Evolutionary conservation across 441 rosid genomes (phyloP), one percentile per base, ranked within the genome.

Genomic region (Kokia cookei): DNA sequence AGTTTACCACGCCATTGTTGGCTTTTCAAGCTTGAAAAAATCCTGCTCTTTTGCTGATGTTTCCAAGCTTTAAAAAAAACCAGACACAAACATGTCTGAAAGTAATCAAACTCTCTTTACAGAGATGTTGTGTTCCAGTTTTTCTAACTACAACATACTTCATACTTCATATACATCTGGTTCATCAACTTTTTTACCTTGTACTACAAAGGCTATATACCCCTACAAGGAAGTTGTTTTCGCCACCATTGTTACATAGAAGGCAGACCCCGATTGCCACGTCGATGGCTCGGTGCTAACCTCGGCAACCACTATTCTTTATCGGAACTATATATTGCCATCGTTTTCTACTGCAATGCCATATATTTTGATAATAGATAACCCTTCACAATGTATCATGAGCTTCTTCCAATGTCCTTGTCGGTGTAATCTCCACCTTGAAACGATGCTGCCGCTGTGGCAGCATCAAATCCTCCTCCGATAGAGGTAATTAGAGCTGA

Each of bases 401-500:
- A 90, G 81, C 88, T 86, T 71, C 92, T 82, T 65, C 92, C 88
- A 26, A 88, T 78, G 76, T 94, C 97, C 81, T 87, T 82, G 72
- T 90, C 84, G 2, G 87, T 24, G 80, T 76, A 86, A 73, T 89
- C 97, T 65, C 89, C 91, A 0, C 86, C 82, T 57, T 88, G 91
- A 54, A 84, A 88, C 6, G 90, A 78, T 5, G 86, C 79, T 53
- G 57, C 57, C 1, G 57, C 57, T 0, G 87, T 74, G 1, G 87
- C 87, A 48, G 84, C 81, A 63, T 90, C 90, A 26, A 88, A 80
- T 7, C 92, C 86, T 4, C 92, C 83, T 11, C 91, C 86, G 2
- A 91, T 87, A 0, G 97, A 91, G 26, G 94, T 88, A 51, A 94
- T 85, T 27, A 91, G 76, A 77, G 94, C 94, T 5, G 97, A 89